Percentiles rank a stretch among this genome's conserved stretches.
Conservation (phyloP, 768 basidiomycete species). For the Coprinopsis strossmayeri region DNA sequence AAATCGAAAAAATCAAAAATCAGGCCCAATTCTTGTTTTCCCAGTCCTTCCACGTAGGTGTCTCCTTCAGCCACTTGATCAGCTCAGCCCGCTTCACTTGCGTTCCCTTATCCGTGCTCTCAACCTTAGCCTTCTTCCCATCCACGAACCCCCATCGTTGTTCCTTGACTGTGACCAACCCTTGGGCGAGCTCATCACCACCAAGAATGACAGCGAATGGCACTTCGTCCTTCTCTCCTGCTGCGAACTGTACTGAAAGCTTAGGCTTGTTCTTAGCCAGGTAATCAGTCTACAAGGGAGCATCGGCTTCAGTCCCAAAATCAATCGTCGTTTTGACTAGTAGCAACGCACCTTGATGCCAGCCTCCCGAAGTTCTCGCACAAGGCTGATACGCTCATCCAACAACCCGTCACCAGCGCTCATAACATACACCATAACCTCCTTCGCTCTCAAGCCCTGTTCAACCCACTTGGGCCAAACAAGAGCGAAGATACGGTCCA, state of each 20-base stretch:
- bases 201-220: slow-evolving; percentile 94
- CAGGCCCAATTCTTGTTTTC: slow-evolving; percentile 23
- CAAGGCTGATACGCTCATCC: slow-evolving; percentile 76
- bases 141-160: slow-evolving; percentile 76
- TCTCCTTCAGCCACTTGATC: slow-evolving; percentile 54
- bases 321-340: too few relatives aligned
- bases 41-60: slow-evolving; percentile 39
- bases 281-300: slow-evolving; percentile 68
- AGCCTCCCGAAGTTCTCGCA: slow-evolving; percentile 71
- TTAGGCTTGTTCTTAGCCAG: slow-evolving; percentile 92
- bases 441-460: slow-evolving; percentile 73
- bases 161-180: slow-evolving; percentile 86
- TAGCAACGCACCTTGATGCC: slow-evolving; percentile 83
- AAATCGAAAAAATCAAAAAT: too few relatives aligned
- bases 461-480: slow-evolving; percentile 84
- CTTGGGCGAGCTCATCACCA: slow-evolving; percentile 74
- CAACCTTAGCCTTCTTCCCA: slow-evolving; percentile 65
- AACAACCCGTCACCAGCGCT: slow-evolving; percentile 85
- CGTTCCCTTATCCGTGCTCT: slow-evolving; percentile 55
- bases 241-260: slow-evolving; percentile 77
- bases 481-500: slow-evolving; percentile 90
- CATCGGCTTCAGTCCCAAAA: too few relatives aligned
- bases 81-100: slow-evolving; percentile 58
- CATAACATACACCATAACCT: slow-evolving; percentile 92
- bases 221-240: slow-evolving; percentile 85